A percentile compares a stretch with the other conserved stretches of the same genome.
phyloP scores from a whole-genome alignment of 768 basidiomycete genomes.

The Lentinula edodes region DNA sequence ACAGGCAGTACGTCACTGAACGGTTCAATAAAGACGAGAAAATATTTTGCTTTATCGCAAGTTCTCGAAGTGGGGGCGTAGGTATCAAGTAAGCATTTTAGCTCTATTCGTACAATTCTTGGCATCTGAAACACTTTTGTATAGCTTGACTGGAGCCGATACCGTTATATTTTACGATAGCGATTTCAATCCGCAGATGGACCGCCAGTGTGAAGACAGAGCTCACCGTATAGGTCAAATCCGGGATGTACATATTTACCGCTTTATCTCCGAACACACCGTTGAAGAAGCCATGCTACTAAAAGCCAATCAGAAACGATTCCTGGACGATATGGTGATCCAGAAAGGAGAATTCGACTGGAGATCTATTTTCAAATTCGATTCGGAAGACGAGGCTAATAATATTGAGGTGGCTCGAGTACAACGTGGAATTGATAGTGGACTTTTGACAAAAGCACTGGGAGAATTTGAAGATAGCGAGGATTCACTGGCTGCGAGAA shows the following conservation, averaged over 20 bases:
- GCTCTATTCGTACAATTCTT: constrained; percentile 10
- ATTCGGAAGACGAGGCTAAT: constrained; percentile 32
- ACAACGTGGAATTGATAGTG: neutral
- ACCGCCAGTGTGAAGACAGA: constrained; percentile 93
- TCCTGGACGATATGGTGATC: constrained; percentile 86
- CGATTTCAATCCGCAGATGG: constrained; percentile 98
- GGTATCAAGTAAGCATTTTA: constrained; percentile 78
- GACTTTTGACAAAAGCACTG: constrained; percentile 57
- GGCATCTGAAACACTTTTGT: constrained; percentile 12
- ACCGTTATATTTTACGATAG: constrained; percentile 98
- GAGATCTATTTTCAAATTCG: constrained; percentile 75
- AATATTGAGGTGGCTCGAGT: neutral
- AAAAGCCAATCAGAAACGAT: constrained; percentile 97
- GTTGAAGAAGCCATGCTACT: constrained; percentile 96
- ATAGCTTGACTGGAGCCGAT: constrained; percentile 79
- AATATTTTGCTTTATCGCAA: constrained; percentile 85
- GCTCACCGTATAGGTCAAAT: constrained; percentile 99
- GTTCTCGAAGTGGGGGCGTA: constrained; percentile 76
- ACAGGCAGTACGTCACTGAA: constrained; percentile 88
- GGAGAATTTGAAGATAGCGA: constrained; percentile 86
- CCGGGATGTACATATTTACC: constrained; percentile 93
- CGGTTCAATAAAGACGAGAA: constrained; percentile 75
- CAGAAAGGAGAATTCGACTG: constrained; percentile 94
- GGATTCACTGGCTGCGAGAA: constrained; percentile 74
- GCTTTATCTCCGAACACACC: constrained; percentile 84